phyloP scores from a whole-genome alignment of 371 early-diverging fungal genomes.

The Syncephalastrum sp. region DNA sequence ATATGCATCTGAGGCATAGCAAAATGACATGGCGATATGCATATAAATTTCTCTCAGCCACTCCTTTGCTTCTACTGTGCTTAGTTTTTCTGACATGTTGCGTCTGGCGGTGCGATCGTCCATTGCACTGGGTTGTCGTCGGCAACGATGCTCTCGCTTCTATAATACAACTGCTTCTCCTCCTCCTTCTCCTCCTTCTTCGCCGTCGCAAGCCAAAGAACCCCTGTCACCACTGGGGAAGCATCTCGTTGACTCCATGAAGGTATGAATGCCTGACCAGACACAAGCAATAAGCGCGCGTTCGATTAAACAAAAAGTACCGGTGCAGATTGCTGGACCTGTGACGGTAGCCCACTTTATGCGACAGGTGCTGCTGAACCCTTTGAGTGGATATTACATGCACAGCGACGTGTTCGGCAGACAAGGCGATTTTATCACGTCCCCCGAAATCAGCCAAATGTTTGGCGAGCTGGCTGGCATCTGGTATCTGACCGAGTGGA shows the following conservation, averaged over 20 bases:
- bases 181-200: no score
- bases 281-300: neutral
- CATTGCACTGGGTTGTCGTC: no score
- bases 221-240: conserved; percentile 57
- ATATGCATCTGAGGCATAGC: no score
- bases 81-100: no score
- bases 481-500: conserved; percentile 81
- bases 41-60: no score
- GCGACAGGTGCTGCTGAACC: conserved; percentile 85
- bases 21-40: no score
- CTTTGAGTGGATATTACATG: conserved; percentile 92
- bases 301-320: neutral
- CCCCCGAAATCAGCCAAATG: conserved; percentile 96
- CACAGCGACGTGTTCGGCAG: conserved; percentile 88
- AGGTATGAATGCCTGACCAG: conserved; percentile 24
- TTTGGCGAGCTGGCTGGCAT: conserved; percentile 93
- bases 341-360: conserved; percentile 88
- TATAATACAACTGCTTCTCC: no score
- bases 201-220: conserved; percentile 39
- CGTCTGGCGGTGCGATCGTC: no score
- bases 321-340: conserved; percentile 71
- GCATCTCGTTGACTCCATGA: conserved; percentile 63
- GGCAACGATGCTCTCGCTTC: no score
- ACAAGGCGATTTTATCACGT: conserved; percentile 94
- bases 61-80: no score